These are phyloP conservation scores for Pseudofabraea citricarpa DNA, from an alignment of 2,329 filamentous ascomycete species.

Conservation along the genomic window DNA sequence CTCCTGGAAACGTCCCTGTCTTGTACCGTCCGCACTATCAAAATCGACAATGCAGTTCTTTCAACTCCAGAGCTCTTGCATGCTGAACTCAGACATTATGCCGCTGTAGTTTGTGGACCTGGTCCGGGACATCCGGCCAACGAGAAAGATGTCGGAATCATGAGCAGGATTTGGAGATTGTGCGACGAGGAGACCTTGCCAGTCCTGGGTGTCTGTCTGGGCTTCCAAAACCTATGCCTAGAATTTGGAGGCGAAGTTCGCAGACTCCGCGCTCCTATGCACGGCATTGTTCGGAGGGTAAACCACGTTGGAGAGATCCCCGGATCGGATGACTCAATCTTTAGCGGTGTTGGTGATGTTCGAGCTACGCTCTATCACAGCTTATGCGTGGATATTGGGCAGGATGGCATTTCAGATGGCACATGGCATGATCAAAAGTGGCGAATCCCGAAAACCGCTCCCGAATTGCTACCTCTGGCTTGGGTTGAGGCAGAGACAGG, in stretches of 20 bases:
- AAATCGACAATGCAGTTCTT: conserved; percentile 60
- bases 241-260: conserved; percentile 52
- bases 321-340: conserved; percentile 15
- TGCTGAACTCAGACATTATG: conserved; percentile 54
- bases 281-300: conserved; percentile 58
- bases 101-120: conserved; percentile 85
- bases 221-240: conserved; percentile 62
- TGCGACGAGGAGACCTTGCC: conserved; percentile 58
- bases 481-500: conserved; percentile 23
- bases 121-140: conserved; percentile 78
- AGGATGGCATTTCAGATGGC: conserved; percentile 14
- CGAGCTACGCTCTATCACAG: conserved; percentile 37
- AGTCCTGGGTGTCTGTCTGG: conserved; percentile 72
- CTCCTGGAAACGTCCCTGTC: conserved; percentile 67
- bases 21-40: conserved; percentile 65
- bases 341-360: conserved; percentile 22
- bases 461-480: conserved; percentile 27
- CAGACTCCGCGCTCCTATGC: conserved; percentile 47
- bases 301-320: conserved; percentile 35
- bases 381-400: conserved; percentile 29
- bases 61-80: conserved; percentile 40
- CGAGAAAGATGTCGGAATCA: conserved; percentile 75
- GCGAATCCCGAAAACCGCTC: conserved; percentile 13
- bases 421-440: conserved; percentile 21
- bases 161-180: conserved; percentile 69